phyloP scores from a whole-genome alignment of 2,329 filamentous ascomycete genomes.

The Ophiostoma australiae region DNA sequence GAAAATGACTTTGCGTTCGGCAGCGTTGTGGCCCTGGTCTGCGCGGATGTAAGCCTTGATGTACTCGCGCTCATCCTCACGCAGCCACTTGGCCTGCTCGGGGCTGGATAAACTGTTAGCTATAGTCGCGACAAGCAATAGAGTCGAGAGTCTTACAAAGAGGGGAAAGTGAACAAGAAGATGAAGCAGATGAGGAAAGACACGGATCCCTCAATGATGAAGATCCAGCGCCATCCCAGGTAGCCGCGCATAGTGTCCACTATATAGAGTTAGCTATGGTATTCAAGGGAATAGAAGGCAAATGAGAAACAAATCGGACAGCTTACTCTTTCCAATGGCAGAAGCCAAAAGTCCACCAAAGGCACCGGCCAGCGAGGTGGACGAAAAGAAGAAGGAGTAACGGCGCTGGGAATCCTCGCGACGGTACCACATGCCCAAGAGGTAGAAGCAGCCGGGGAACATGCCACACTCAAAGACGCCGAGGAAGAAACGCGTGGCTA shows the following conservation, averaged over 20 bases:
- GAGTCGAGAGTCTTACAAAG: slow-evolving; percentile 49
- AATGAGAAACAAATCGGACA: neutral
- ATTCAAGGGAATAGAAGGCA: neutral
- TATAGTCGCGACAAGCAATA: neutral
- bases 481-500: slow-evolving; percentile 39
- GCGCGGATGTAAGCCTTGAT: slow-evolving; percentile 60
- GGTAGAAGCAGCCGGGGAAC: slow-evolving; percentile 68
- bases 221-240: slow-evolving; percentile 74
- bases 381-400: slow-evolving; percentile 90
- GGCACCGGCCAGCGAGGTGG: slow-evolving; percentile 70
- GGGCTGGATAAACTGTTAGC: slow-evolving; percentile 38
- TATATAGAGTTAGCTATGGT: slow-evolving; percentile 21
- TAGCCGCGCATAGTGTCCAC: slow-evolving; percentile 67
- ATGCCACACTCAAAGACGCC: slow-evolving; percentile 56
- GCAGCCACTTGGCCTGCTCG: slow-evolving; percentile 68
- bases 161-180: slow-evolving; percentile 66
- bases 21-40: slow-evolving; percentile 64
- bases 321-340: slow-evolving; percentile 70
- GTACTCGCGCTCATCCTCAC: slow-evolving; percentile 62
- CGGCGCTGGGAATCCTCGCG: slow-evolving; percentile 83
- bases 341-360: slow-evolving; percentile 83
- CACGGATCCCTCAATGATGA: slow-evolving; percentile 68
- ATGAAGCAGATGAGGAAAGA: slow-evolving; percentile 57
- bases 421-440: slow-evolving; percentile 86
- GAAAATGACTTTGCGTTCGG: slow-evolving; percentile 56